Percentiles rank a stretch among this genome's conserved stretches.
These are phyloP conservation scores for Eutrema salsugineum DNA, from an alignment of 441 rosid genomes.

Conservation along the genomic window DNA sequence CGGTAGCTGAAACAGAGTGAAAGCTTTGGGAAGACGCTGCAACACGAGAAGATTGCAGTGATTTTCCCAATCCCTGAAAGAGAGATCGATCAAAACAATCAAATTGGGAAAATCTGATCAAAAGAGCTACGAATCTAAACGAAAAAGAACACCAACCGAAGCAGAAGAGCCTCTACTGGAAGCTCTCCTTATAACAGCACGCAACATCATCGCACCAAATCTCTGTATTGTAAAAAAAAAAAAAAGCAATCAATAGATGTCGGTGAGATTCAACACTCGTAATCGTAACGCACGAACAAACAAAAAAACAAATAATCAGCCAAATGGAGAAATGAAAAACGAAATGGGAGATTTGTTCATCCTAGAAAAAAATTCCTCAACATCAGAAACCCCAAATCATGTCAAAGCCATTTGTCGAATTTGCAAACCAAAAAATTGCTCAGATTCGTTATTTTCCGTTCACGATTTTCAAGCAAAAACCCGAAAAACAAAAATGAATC, in stretches of 20 bases:
- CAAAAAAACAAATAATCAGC: not conserved
- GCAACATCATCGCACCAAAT: conserved; percentile 52
- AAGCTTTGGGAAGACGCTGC: conserved; percentile 42
- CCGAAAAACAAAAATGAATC: not conserved
- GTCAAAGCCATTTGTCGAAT: not conserved
- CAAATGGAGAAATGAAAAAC: not conserved
- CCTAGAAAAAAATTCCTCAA: not conserved
- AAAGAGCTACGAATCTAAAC: not conserved
- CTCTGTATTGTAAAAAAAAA: not conserved
- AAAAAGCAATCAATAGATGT: not conserved
- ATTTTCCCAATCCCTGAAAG: conserved; percentile 46
- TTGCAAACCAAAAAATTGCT: not conserved
- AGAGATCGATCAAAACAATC: not conserved
- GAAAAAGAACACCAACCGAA: conserved; percentile 40
- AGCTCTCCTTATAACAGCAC: conserved; percentile 57
- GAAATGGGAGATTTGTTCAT: not conserved
- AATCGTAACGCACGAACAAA: not conserved
- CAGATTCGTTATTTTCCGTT: conserved; percentile 8
- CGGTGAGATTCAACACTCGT: conserved; percentile 22
- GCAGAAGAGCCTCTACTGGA: conserved; percentile 52
- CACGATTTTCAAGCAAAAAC: not conserved
- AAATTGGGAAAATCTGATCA: not conserved
- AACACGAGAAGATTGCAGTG: conserved; percentile 38
- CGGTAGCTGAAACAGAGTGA: conserved; percentile 39
- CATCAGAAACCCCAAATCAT: not conserved